These are phyloP conservation scores for Aegle marmelos DNA, from an alignment of 345 rosid species.

Conservation along the genomic window DNA sequence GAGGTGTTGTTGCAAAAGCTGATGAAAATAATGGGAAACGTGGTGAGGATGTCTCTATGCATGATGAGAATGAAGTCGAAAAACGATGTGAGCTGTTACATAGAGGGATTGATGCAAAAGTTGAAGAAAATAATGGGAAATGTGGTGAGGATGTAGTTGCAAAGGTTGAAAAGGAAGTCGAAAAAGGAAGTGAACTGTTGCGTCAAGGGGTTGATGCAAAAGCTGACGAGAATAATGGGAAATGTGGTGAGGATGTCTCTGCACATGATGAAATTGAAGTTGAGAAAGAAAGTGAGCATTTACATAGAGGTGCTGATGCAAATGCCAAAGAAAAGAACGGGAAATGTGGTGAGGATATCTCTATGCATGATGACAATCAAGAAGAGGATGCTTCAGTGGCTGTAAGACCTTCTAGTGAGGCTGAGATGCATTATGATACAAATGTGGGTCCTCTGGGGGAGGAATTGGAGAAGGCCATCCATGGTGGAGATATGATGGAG, in stretches of 20 bases:
- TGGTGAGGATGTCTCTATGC: slow-evolving; percentile 2
- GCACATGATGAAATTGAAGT: not conserved
- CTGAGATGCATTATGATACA: not conserved
- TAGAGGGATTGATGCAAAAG: slow-evolving; percentile 6
- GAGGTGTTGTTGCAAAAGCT: slow-evolving; percentile 2
- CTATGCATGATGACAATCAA: not conserved
- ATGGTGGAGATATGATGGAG: not conserved
- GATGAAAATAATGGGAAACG: not conserved
- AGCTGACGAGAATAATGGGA: not conserved
- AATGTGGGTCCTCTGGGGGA: not conserved
- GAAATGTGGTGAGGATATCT: slow-evolving; percentile 5
- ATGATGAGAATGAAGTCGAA: slow-evolving; percentile 3
- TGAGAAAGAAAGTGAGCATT: slow-evolving; percentile 1
- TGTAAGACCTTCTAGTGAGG: not conserved
- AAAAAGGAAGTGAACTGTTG: not conserved
- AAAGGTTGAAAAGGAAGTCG: not conserved
- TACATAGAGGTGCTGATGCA: slow-evolving; percentile 9
- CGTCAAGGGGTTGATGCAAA: not conserved
- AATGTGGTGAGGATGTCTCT: slow-evolving; percentile 2
- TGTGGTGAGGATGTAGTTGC: slow-evolving; percentile 2
- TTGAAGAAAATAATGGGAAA: not conserved
- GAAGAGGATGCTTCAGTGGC: not conserved
- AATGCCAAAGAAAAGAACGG: not conserved
- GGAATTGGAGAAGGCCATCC: not conserved
- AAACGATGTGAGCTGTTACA: slow-evolving; percentile 2